Evolutionary conservation across 371 early-diverging fungal species (phyloP).

Genomic region (Actinomortierella wolfii): DNA sequence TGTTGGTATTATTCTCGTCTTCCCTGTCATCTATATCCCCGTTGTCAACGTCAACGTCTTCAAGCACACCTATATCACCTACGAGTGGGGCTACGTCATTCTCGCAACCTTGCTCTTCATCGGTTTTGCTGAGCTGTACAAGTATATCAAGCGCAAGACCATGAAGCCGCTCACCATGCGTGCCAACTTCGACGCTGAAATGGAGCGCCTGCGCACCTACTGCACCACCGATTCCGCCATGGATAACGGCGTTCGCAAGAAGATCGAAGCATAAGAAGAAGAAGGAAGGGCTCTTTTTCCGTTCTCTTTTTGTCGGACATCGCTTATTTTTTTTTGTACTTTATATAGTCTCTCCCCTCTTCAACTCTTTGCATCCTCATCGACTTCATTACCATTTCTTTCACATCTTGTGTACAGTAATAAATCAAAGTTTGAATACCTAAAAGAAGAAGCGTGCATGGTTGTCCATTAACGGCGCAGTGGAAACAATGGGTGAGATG

Average conservation of each 20-base stretch:
- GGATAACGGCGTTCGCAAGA: neutral
- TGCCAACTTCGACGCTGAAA: constrained; percentile 13
- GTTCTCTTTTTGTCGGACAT: constrained; percentile 9
- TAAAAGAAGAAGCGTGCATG: neutral
- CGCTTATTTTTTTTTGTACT: too few species aligned
- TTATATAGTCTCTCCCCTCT: too few species aligned
- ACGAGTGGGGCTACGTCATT: constrained; percentile 80
- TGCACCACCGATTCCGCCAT: constrained; percentile 22
- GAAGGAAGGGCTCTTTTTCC: constrained; percentile 1
- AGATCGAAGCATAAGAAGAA: constrained; percentile 1
- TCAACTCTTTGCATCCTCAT: neutral
- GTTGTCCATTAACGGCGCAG: constrained; percentile 1
- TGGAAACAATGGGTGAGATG: too few species aligned
- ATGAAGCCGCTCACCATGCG: constrained; percentile 26
- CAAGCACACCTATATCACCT: constrained; percentile 63
- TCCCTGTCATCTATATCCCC: constrained; percentile 75
- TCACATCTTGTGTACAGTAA: neutral
- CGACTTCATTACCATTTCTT: neutral
- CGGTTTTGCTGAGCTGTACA: constrained; percentile 61
- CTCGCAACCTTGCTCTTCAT: constrained; percentile 64
- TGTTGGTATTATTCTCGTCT: constrained; percentile 56
- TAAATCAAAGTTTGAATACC: neutral
- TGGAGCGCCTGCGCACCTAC: constrained; percentile 29
- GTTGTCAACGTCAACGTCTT: constrained; percentile 67
- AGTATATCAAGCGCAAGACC: constrained; percentile 33